These are phyloP conservation scores for Phytophthora idaei DNA, from an alignment of 352 stramenopile genomes.

Conservation along the genomic window DNA sequence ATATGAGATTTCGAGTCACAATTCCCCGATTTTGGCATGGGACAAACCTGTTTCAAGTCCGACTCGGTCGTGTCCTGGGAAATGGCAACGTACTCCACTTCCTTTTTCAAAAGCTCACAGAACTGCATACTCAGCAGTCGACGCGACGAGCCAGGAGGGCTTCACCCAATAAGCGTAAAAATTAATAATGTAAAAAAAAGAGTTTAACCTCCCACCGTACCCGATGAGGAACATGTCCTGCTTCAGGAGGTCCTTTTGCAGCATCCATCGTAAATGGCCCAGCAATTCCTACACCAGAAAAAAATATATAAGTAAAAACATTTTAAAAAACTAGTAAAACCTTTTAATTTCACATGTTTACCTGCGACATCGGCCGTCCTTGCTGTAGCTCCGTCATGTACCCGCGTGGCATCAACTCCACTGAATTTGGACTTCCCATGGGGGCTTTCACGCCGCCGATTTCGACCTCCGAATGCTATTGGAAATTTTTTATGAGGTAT, in stretches of 20 bases:
- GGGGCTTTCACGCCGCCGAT: conserved; percentile 61
- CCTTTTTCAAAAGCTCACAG: conserved; percentile 83
- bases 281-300: conserved; percentile 39
- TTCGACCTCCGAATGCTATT: conserved; percentile 46
- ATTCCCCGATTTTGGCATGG: neutral
- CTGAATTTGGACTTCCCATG: conserved; percentile 33
- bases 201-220: conserved; percentile 16
- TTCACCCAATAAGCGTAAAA: conserved; percentile 11
- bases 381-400: conserved; percentile 49
- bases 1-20: neutral
- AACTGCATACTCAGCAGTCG: conserved; percentile 84
- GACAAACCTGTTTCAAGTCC: conserved; percentile 86
- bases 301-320: neutral
- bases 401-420: conserved; percentile 61
- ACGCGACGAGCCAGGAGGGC: conserved; percentile 73
- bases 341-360: conserved; percentile 4
- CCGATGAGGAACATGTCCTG: conserved; percentile 91
- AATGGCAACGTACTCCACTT: conserved; percentile 92
- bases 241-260: conserved; percentile 83
- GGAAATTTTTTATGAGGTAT: neutral
- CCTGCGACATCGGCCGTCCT: conserved; percentile 51
- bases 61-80: conserved; percentile 95
- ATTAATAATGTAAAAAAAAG: neutral
- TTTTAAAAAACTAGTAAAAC: neutral
- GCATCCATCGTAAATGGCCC: conserved; percentile 84